These are phyloP conservation scores for Mycena alexandri DNA, from an alignment of 768 basidiomycete genomes.

Conservation along the genomic window DNA sequence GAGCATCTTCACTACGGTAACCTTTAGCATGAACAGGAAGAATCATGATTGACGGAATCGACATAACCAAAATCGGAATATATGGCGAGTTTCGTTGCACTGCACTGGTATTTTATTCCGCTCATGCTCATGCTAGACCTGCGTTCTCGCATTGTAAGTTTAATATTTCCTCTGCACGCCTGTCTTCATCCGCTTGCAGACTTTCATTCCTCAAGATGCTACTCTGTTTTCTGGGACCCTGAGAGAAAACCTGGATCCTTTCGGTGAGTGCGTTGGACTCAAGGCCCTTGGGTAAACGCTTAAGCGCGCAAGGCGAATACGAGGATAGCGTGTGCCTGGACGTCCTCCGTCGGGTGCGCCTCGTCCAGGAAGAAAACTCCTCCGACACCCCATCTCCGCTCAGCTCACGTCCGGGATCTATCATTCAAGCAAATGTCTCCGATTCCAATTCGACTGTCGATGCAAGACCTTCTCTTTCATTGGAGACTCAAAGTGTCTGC, in stretches of 20 bases:
- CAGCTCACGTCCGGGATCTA: no score
- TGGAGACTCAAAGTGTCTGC: no score
- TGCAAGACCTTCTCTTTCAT: slow-evolving; percentile 59
- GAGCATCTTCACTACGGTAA: no score
- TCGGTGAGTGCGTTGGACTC: slow-evolving; percentile 40
- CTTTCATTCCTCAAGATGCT: slow-evolving; percentile 50
- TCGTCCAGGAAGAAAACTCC: slow-evolving; percentile 43
- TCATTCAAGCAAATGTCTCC: slow-evolving; percentile 31
- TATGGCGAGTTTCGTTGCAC: slow-evolving; percentile 50
- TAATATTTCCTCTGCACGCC: no score
- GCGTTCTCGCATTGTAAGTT: slow-evolving; percentile 29
- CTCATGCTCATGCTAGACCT: slow-evolving; percentile 11
- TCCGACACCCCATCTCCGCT: slow-evolving; percentile 32
- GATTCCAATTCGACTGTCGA: slow-evolving; percentile 58
- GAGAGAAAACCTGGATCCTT: slow-evolving; percentile 68
- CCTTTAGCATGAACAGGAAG: no score
- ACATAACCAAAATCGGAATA: slow-evolving; percentile 59
- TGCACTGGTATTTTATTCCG: neutral
- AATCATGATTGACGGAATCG: slow-evolving; percentile 60
- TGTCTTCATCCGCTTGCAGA: neutral
- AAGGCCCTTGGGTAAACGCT: no score
- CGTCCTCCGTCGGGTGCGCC: slow-evolving; percentile 84
- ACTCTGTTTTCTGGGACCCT: slow-evolving; percentile 71
- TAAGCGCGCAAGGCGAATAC: slow-evolving; percentile 61
- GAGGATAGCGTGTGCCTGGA: slow-evolving; percentile 84